These are phyloP conservation scores for Talaromyces marneffei DNA, from an alignment of 2,329 filamentous ascomycete species.

Conservation along the genomic window DNA sequence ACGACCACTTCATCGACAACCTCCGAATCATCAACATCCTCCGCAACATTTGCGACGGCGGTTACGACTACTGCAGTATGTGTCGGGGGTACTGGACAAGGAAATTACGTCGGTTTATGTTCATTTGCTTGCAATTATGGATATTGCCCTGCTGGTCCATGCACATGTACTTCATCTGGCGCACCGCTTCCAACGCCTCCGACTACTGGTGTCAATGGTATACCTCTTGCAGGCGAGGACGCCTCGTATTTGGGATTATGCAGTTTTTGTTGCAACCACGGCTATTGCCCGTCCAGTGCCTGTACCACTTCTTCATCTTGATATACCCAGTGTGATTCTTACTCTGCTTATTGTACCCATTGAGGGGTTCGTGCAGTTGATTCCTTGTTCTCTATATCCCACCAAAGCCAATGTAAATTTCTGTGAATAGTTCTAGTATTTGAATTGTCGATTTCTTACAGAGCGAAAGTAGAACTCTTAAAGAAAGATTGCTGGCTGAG, in stretches of 20 bases:
- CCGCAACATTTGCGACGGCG: neutral
- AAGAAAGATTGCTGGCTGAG: no score
- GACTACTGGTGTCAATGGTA: slow-evolving; percentile 18
- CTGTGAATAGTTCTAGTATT: no score
- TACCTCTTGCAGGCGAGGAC: slow-evolving; percentile 20
- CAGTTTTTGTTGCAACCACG: slow-evolving; percentile 43
- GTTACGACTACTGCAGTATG: slow-evolving; percentile 15
- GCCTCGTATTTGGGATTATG: slow-evolving; percentile 43
- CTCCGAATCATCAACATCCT: no score
- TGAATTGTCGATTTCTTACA: no score
- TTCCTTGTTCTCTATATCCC: no score
- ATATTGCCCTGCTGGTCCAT: slow-evolving; percentile 28
- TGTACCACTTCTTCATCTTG: slow-evolving; percentile 3
- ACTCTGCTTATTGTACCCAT: neutral
- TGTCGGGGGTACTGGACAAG: slow-evolving; percentile 23
- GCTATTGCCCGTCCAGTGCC: slow-evolving; percentile 39
- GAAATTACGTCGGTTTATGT: slow-evolving; percentile 28
- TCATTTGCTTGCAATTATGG: slow-evolving; percentile 27
- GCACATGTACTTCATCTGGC: slow-evolving; percentile 26
- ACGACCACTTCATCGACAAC: neutral
- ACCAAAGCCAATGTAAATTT: no score
- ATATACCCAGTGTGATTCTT: neutral
- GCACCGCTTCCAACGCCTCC: slow-evolving; percentile 22
- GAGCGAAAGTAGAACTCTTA: no score
- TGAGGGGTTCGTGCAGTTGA: neutral